Evolutionary conservation across 2,329 filamentous ascomycete genomes (phyloP), one percentile per base, ranked within the genome.

Genomic region (Diaporthe sp.): DNA sequence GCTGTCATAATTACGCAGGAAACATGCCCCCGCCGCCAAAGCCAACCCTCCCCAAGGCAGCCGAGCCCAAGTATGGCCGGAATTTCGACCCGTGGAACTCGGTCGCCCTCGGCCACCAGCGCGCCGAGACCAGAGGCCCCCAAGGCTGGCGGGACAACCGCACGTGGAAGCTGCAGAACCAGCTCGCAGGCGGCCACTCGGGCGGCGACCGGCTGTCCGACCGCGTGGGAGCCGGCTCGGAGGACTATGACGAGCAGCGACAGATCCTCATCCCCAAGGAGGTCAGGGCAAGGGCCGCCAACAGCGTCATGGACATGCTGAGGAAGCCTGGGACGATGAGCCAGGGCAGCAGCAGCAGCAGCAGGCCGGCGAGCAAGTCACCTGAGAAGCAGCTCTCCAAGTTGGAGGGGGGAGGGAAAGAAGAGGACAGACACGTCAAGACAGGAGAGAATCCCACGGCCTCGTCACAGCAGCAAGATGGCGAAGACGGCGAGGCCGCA

Each of bases 91-190:
- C 91, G 7, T 94, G 92, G 92, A 95, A 95, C 84, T 92, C 92
- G 19, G 91, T 92, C 17, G 92, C 93, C 8, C 92, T 93, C 0
- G 94, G 94, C 61, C 95, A 98, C 82, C 95, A 98, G 84, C 89
- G 92, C 55, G 91, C 94, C 57, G 94, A 96, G 76, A 92, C 91
- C 75, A 88, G 93, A 1, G 89, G 90, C 2, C 89, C 89, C 34
- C 79, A 92, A 86, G 78, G 90, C 81, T 97, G 95, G 95, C 92
- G 94, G 34, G 88, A 92, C 69, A 93, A 91, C 19, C 90, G 94
- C 57, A 90, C 88, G 59, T 83, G 87, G 72, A 97, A 96, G 84
- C 87, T 98, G 53, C 87, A 89, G 62, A 87, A 88, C 80, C 95
- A 97, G 82, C 94, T 94, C 82, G 85, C 86, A 31, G 87, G 87